A percentile compares a stretch with the other conserved stretches of the same genome.
These are phyloP conservation scores for Volutella citrinella DNA, from an alignment of 2,329 filamentous ascomycete species.

Conservation along the genomic window DNA sequence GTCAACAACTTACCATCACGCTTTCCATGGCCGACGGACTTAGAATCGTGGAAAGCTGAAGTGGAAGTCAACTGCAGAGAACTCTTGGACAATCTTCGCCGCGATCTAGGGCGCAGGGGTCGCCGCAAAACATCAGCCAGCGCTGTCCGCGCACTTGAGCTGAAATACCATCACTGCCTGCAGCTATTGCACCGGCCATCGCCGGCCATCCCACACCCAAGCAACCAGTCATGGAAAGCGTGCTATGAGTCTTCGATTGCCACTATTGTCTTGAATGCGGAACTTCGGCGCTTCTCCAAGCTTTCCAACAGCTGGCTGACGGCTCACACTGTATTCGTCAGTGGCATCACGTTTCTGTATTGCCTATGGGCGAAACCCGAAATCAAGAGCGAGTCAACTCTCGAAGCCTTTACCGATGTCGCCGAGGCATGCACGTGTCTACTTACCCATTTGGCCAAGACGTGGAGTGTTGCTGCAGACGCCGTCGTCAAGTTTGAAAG, in stretches of 20 bases:
- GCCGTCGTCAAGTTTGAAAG: slow-evolving; percentile 27
- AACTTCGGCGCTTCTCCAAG: slow-evolving; percentile 26
- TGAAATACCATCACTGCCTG: slow-evolving; percentile 30
- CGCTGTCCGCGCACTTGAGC: slow-evolving; percentile 22
- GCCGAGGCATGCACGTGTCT: slow-evolving; percentile 17
- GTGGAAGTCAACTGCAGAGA: slow-evolving; percentile 16
- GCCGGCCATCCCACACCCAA: slow-evolving; percentile 24
- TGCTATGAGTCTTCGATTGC: slow-evolving; percentile 27
- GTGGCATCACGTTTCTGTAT: slow-evolving; percentile 29
- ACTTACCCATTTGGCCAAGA: slow-evolving; percentile 17
- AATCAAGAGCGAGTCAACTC: slow-evolving; percentile 3
- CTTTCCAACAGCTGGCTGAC: slow-evolving; percentile 28
- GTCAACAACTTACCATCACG: slow-evolving; percentile 19
- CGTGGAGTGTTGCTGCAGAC: slow-evolving; percentile 36
- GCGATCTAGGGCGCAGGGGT: slow-evolving; percentile 3
- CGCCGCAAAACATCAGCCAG: slow-evolving; percentile 12
- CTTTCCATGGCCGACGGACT: slow-evolving; percentile 23
- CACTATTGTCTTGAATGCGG: slow-evolving; percentile 25
- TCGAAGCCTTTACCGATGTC: slow-evolving; percentile 7
- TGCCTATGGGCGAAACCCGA: slow-evolving; percentile 19
- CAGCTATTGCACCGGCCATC: slow-evolving; percentile 29
- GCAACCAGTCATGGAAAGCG: slow-evolving; percentile 17
- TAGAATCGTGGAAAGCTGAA: slow-evolving; percentile 17
- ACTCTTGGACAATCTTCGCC: slow-evolving; percentile 6
- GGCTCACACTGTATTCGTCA: slow-evolving; percentile 28